Evolutionary conservation across 2,329 filamentous ascomycete species (phyloP), one percentile per base, ranked within the genome.

Genomic region (Sclerotiophoma versabilis): DNA sequence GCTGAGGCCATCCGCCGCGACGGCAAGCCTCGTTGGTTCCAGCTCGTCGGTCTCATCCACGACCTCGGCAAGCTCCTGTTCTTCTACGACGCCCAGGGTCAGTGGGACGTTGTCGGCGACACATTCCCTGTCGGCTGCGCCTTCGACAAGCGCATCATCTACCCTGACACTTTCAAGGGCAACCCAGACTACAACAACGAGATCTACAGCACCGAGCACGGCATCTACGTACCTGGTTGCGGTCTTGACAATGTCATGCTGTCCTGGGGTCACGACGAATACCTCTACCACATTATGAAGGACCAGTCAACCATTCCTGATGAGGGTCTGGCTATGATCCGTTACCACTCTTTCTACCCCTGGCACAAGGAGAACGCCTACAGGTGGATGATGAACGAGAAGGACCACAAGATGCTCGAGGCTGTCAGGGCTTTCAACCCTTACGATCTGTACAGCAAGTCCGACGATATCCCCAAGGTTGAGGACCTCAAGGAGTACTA

Each of bases 51-150:
- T 6, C 81, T 93, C 20, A 88, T 92, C 73, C 90, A 93, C 76
- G 90, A 92, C 70, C 81, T 92, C 1, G 90, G 90, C 74, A 93
- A 92, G 77, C 83, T 93, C 10, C 84, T 92, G 60, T 90, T 87
- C 80, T 90, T 92, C 79, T 90, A 90, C 78, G 90, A 86, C 57
- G 91, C 90, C n/a, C 80, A 88, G 68, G 92, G 92, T 45, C 92
- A 96, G 78, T 96, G 92, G 92, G 92, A 96, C 70, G 92, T 96
- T 3, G 92, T 96, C 22, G 92, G 92, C 52, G 90, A 93, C 75
- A 92, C 89, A 0, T 92, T 93, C 76, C 88, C 89, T 38, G 88
- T 92, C 34, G 90, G 90, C 65, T 91, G 88, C 74, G 84, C 83
- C 58, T 92, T 91, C 70, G 88, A 91, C 70, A 79, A 87, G 54